These are phyloP conservation scores for Eurotiales sp. DNA, from an alignment of 2,329 filamentous ascomycete genomes.

Conservation along the genomic window DNA sequence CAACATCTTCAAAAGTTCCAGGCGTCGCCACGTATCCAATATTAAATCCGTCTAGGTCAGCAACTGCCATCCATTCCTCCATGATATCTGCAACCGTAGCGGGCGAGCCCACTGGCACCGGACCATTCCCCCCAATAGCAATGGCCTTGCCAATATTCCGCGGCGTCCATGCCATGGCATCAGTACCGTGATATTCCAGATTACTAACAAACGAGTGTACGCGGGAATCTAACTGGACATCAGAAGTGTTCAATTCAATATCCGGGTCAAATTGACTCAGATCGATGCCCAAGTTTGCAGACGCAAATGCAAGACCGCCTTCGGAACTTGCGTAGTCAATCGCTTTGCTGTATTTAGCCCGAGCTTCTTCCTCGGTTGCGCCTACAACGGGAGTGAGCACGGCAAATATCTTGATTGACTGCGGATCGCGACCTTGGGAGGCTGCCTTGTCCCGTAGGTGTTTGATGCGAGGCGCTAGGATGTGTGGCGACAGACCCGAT, in stretches of 20 bases:
- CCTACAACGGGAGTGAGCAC: slow-evolving; percentile 64
- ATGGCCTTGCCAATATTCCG: slow-evolving; percentile 13
- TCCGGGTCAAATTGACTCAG: slow-evolving; percentile 58
- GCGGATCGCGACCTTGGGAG: slow-evolving; percentile 54
- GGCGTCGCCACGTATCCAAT: slow-evolving; percentile 49
- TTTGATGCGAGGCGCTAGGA: slow-evolving; percentile 59
- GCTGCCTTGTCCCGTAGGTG: slow-evolving; percentile 59
- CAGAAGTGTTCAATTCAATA: slow-evolving; percentile 52
- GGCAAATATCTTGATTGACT: slow-evolving; percentile 64
- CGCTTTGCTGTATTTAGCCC: slow-evolving; percentile 60
- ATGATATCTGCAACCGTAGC: slow-evolving; percentile 35
- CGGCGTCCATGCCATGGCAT: slow-evolving; percentile 13
- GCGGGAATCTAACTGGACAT: no score
- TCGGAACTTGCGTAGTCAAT: slow-evolving; percentile 60
- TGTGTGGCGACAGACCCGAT: slow-evolving; percentile 59
- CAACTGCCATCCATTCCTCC: slow-evolving; percentile 42
- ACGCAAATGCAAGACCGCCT: slow-evolving; percentile 68
- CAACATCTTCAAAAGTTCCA: slow-evolving; percentile 51
- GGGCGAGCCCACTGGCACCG: slow-evolving; percentile 26
- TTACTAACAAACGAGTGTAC: slow-evolving; percentile 9
- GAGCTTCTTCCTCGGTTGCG: slow-evolving; percentile 62
- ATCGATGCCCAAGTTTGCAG: slow-evolving; percentile 70
- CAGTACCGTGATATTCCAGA: background rate
- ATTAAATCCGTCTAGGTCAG: slow-evolving; percentile 42
- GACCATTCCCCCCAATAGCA: background rate